Evolutionary conservation across 2,329 filamentous ascomycete species (phyloP).

Genomic region (Talaromyces atroroseus): DNA sequence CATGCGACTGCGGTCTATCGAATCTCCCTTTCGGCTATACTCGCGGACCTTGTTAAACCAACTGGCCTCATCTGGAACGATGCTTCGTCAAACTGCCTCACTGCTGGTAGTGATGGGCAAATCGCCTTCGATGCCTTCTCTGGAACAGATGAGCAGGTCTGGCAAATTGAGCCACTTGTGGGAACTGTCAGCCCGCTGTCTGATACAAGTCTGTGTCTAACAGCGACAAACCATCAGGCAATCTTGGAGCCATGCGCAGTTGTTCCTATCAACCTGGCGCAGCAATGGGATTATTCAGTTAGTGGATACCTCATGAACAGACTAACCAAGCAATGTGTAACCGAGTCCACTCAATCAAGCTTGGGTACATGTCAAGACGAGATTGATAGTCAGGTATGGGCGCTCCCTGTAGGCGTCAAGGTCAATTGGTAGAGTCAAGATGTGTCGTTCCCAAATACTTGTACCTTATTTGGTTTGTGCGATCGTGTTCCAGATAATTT

Average conservation of each 20-base stretch:
- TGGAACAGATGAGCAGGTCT: constrained; percentile 40
- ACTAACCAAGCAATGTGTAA: constrained; percentile 33
- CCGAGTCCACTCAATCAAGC: constrained; percentile 31
- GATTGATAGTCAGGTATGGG: constrained; percentile 42
- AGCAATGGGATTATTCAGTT: constrained; percentile 42
- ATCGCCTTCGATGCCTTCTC: constrained; percentile 35
- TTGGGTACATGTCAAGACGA: constrained; percentile 22
- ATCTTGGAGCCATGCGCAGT: constrained; percentile 13
- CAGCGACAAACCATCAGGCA: constrained; percentile 14
- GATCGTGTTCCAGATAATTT: too few relatives aligned
- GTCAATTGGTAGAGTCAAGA: constrained; percentile 11
- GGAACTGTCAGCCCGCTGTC: constrained; percentile 38
- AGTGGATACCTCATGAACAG: constrained; percentile 41
- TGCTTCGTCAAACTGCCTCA: constrained; percentile 41
- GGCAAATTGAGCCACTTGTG: constrained; percentile 28
- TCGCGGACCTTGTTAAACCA: constrained; percentile 26
- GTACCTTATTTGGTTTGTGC: too few relatives aligned
- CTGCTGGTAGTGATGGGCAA: constrained; percentile 23
- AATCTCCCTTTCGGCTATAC: constrained; percentile 29
- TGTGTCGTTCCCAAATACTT: too few relatives aligned
- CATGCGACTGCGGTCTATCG: constrained; percentile 43
- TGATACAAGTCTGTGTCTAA: constrained; percentile 29
- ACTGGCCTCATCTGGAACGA: constrained; percentile 50
- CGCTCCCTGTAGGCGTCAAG: constrained; percentile 38
- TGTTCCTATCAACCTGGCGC: constrained; percentile 19